Evolutionary conservation across 345 rosid genomes (phyloP), one percentile per base, ranked within the genome.

Genomic region (Microthlaspi erraticum): DNA sequence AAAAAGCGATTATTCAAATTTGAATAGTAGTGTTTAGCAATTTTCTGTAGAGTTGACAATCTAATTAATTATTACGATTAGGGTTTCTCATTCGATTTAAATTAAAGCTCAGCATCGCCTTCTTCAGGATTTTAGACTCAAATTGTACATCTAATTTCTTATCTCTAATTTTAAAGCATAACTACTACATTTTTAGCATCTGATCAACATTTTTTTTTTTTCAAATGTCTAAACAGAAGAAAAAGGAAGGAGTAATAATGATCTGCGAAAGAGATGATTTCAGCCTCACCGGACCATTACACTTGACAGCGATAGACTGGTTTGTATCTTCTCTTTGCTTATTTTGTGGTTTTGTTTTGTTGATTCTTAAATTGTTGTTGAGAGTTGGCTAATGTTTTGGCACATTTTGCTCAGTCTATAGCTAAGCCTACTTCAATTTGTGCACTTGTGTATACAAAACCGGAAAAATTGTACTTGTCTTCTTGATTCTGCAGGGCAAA

Each of bases 251-350:
- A 63, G 52, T 60, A 8, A 84, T 60, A 8, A 84, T 84, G 88
- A 84, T 81, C 17, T 82, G 90, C 33, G 89, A 89, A 67, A 86
- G 86, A 81, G 93, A 91, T 67, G 77, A 68, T 29, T 89, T 91
- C 68, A 75, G 81, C 71, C 80, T 82, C 68, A 73, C 85, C 46
- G 96, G 97, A 10, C 96, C 97, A 17, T 80, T 82, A 51, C 83
- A 89, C 80, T 75, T 91, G 12, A 79, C 88, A 55, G 9, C 76
- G 41, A 10, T 91, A 55, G 92, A 91, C 78, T 91, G 96, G 96
- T 91, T 50, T 60, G 58, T 4, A 45, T 66, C 26, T 72, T 39
- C 48, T 56, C 17, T 34, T 8, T 12, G 17, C 34, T n/a, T n/a
- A 29, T 33, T n/a, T 46, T 18, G 0, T 13, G 13, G 7, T 36